Evolutionary conservation across 805 yeast species (phyloP).

Genomic region (Saccharomyces mikatae): DNA sequence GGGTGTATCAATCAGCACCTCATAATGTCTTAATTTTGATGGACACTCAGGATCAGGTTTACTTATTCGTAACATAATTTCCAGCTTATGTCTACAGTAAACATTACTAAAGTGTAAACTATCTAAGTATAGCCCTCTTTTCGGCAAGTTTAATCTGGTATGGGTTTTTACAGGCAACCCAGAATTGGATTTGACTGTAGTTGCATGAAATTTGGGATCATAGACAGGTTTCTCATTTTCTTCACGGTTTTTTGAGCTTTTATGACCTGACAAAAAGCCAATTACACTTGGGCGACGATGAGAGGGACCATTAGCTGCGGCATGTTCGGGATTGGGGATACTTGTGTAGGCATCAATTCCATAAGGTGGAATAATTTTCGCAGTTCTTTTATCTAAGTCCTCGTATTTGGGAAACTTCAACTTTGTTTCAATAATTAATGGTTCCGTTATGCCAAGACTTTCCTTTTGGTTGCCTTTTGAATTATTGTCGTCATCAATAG

Average conservation of each 20-base stretch:
- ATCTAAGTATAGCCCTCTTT: slow-evolving; percentile 48
- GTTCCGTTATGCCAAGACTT: slow-evolving; percentile 19
- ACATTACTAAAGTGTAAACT: slow-evolving; percentile 51
- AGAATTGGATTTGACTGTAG: slow-evolving; percentile 15
- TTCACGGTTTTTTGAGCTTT: neutral
- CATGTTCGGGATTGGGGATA: slow-evolving; percentile 14
- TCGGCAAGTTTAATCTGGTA: slow-evolving; percentile 17
- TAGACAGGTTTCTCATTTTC: neutral
- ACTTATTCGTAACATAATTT: slow-evolving; percentile 60
- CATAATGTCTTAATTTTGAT: slow-evolving; percentile 59
- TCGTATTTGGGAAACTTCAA: slow-evolving; percentile 29
- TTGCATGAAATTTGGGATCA: slow-evolving; percentile 9
- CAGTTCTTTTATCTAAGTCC: slow-evolving; percentile 21
- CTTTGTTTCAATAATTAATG: slow-evolving; percentile 23
- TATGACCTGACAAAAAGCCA: slow-evolving; percentile 14
- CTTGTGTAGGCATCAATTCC: slow-evolving; percentile 27
- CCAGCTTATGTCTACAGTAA: slow-evolving; percentile 56
- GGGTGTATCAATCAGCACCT: slow-evolving; percentile 75
- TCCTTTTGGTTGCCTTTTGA: slow-evolving; percentile 30
- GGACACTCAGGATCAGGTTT: slow-evolving; percentile 44
- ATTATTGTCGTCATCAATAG: slow-evolving; percentile 3
- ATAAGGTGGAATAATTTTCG: slow-evolving; percentile 28
- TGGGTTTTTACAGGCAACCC: slow-evolving; percentile 13
- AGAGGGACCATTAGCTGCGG: neutral
- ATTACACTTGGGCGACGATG: slow-evolving; percentile 14